Conservation (phyloP, 2,329 filamentous ascomycete genomes). For the Graphilbum sp. region DNA sequence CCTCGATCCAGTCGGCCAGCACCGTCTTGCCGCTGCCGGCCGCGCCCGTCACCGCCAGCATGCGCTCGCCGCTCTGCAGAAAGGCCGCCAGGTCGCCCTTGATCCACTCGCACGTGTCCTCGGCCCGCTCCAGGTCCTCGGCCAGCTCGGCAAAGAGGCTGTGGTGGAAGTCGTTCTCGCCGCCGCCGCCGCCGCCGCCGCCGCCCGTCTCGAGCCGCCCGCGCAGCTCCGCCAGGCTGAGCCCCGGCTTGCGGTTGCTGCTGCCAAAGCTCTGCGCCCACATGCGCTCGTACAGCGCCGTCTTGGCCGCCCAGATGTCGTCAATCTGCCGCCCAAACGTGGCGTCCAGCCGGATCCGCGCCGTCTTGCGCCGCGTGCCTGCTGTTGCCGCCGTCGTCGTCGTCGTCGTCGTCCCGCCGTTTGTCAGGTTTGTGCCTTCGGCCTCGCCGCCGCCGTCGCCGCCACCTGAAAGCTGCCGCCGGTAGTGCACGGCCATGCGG, state of each 20-base stretch:
- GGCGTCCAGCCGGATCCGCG: slow-evolving; percentile 20
- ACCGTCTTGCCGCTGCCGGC: slow-evolving; percentile 79
- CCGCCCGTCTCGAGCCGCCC: too few relatives aligned
- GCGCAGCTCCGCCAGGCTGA: slow-evolving; percentile 16
- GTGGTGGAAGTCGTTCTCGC: slow-evolving; percentile 10
- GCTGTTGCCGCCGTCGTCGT: too few relatives aligned
- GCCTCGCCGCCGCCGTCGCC: slow-evolving; percentile 8
- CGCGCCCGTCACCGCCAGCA: slow-evolving; percentile 40
- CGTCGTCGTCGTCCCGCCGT: too few relatives aligned
- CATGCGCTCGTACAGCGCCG: slow-evolving; percentile 17
- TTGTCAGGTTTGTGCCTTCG: too few relatives aligned
- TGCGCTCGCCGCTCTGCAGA: slow-evolving; percentile 16
- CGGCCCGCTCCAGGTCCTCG: slow-evolving; percentile 20
- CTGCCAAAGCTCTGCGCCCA: slow-evolving; percentile 19
- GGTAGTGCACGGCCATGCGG: slow-evolving; percentile 19
- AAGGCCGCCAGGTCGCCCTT: slow-evolving; percentile 19
- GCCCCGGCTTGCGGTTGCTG: too few relatives aligned
- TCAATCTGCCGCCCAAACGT: slow-evolving; percentile 19
- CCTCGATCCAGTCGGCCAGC: slow-evolving; percentile 39
- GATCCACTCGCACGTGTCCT: slow-evolving; percentile 24
- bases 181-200: too few relatives aligned
- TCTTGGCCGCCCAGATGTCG: slow-evolving; percentile 18
- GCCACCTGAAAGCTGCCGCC: slow-evolving; percentile 17
- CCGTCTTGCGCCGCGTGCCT: slow-evolving; percentile 6
- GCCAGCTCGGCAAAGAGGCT: slow-evolving; percentile 20